Evolutionary conservation across 768 basidiomycete species (phyloP).

Genomic region (Phaffia australis): DNA sequence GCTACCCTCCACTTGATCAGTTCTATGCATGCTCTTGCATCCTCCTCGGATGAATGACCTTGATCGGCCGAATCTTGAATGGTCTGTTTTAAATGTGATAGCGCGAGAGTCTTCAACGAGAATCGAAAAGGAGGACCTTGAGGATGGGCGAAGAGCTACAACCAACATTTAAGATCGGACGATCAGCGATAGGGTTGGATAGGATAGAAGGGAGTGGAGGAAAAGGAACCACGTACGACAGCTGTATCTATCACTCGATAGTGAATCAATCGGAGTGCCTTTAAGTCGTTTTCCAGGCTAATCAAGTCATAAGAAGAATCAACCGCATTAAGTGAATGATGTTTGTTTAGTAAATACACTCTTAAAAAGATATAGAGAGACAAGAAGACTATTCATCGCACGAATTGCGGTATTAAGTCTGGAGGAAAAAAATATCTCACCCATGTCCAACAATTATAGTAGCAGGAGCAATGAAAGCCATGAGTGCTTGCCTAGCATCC

Average conservation of each 20-base stretch:
- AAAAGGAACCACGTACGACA: slow-evolving; percentile 36
- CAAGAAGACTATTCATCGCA: too few relatives aligned
- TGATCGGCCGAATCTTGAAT: slow-evolving; percentile 66
- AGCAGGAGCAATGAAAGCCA: slow-evolving; percentile 58
- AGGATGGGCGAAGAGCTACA: slow-evolving; percentile 67
- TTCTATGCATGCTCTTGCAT: slow-evolving; percentile 13
- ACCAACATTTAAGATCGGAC: background rate
- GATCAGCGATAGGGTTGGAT: slow-evolving; percentile 12
- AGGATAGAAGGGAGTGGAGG: too few relatives aligned
- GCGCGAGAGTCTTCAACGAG: slow-evolving; percentile 58
- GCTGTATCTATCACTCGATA: slow-evolving; percentile 74
- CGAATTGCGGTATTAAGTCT: background rate
- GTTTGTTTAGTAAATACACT: too few relatives aligned
- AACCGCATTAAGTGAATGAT: background rate
- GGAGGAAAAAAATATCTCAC: slow-evolving; percentile 21
- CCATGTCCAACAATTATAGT: slow-evolving; percentile 72
- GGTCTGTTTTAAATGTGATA: slow-evolving; percentile 37
- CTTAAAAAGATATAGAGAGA: too few relatives aligned
- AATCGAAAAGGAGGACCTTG: slow-evolving; percentile 65
- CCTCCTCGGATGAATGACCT: slow-evolving; percentile 12
- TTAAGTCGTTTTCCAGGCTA: slow-evolving; percentile 87
- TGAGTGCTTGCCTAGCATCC: slow-evolving; percentile 56
- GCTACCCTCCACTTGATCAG: slow-evolving; percentile 2
- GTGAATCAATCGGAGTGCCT: slow-evolving; percentile 79
- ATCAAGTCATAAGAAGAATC: slow-evolving; percentile 36